Percentiles rank a stretch among this genome's conserved stretches.
These are phyloP conservation scores for Adansonia grandidieri DNA, from an alignment of 441 rosid genomes.

Conservation along the genomic window DNA sequence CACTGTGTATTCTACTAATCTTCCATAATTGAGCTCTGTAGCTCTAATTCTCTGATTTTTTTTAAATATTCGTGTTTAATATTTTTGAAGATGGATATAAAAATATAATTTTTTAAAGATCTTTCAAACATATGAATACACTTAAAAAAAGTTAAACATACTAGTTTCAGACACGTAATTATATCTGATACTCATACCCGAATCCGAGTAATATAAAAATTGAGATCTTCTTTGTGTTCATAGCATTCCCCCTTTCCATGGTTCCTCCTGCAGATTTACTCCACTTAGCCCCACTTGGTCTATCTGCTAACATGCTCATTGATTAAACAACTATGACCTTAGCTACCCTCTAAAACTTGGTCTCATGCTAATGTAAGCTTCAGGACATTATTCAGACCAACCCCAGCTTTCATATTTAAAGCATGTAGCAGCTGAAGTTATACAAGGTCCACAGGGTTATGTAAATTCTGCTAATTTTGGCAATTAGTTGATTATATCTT, in stretches of 20 bases:
- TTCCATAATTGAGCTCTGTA: slow-evolving; percentile 39
- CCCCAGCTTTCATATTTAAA: slow-evolving; percentile 14
- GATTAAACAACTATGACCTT: slow-evolving; percentile 15
- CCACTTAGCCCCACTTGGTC: slow-evolving; percentile 39
- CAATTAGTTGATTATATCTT: neutral
- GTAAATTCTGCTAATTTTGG: slow-evolving; percentile 2
- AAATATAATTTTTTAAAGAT: too few species aligned
- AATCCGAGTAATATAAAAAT: too few species aligned
- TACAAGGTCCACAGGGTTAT: neutral
- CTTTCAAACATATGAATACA: too few species aligned
- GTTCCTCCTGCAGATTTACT: slow-evolving; percentile 38
- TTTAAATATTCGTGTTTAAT: too few species aligned
- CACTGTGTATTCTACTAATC: slow-evolving; percentile 42
- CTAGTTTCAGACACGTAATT: too few species aligned
- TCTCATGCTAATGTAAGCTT: slow-evolving; percentile 8
- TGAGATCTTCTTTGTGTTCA: slow-evolving; percentile 26
- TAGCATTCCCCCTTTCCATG: slow-evolving; percentile 33
- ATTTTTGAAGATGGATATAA: too few species aligned
- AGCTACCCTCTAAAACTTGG: slow-evolving; percentile 27
- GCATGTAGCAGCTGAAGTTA: neutral
- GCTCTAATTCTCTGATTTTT: too few species aligned
- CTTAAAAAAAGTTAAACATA: too few species aligned
- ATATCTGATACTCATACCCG: too few species aligned
- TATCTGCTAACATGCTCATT: slow-evolving; percentile 28
- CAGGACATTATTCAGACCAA: neutral